These are phyloP conservation scores for Narthecium ossifragum DNA, from an alignment of 106 monocot genomes.

Conservation along the genomic window DNA sequence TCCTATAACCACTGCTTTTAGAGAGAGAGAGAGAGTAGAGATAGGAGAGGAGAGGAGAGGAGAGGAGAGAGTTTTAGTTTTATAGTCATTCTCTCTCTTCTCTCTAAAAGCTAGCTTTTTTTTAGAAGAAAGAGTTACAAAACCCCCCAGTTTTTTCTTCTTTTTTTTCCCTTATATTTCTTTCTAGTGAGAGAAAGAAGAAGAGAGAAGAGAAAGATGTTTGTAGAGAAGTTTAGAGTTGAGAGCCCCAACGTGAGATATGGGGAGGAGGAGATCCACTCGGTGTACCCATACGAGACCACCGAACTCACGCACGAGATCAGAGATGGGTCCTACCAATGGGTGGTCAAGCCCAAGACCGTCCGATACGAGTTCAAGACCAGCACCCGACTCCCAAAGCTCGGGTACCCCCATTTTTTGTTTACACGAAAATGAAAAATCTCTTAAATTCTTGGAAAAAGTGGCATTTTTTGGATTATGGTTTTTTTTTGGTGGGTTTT, in stretches of 20 bases:
- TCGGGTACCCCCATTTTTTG: conserved; percentile 38
- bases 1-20: too few relatives aligned
- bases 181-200: too few relatives aligned
- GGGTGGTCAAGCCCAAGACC: conserved; percentile 86
- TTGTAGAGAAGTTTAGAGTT: conserved; percentile 82
- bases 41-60: neutral
- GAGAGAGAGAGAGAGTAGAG: too few relatives aligned
- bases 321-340: conserved; percentile 60
- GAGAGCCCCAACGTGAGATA: conserved; percentile 95
- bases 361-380: conserved; percentile 83
- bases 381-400: conserved; percentile 64
- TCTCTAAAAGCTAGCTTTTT: too few relatives aligned
- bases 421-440: neutral
- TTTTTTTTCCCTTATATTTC: too few relatives aligned
- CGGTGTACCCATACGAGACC: conserved; percentile 82
- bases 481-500: neutral
- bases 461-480: neutral
- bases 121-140: too few relatives aligned
- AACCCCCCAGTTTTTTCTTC: too few relatives aligned
- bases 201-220: conserved; percentile 41
- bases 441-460: neutral
- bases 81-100: neutral
- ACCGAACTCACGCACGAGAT: conserved; percentile 90
- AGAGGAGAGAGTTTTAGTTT: neutral
- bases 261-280: conserved; percentile 56